Base-by-base conservation (phyloP, 1,284 basidiomycete species). In the Marasmius fiardii region DNA sequence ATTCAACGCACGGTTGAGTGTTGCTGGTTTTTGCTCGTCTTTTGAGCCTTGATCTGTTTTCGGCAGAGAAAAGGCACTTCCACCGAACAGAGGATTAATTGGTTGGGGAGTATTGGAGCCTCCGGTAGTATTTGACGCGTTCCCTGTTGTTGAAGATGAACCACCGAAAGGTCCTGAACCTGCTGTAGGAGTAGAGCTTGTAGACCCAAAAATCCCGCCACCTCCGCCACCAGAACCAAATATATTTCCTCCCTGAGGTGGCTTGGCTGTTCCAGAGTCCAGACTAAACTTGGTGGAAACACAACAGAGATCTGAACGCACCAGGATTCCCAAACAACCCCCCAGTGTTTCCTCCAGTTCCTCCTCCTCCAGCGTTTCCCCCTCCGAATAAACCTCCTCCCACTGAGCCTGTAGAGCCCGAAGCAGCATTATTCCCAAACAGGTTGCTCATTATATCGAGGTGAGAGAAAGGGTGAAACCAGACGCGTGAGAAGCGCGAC, bases 11-110 rank as follows among this genome's bases (percentile, higher is more conserved):
- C 47, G 31, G 16, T 26, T 49, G 8, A 10, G 28, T 31, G 65
- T 60, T 11, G 67, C 57, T 43, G 68, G 67, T 60, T 72, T 73
- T 31, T 60, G 41, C n/a, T 64, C 48, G 54, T 59, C 54, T n/a
- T 59, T 61, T 52, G 65, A 57, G 41, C 55, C 61, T 43, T 65
- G 62, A 47, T 72, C 70, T 18, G 70, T 67, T 60, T 74, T 73
- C 20, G 66, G 61, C 31, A 67, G 61, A 54, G 53, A 60, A 45
- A 69, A 70, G 35, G 49, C 55, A 55, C 60, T 57, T 41, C 43
- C 68, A 7, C 67, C 65, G 52, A 71, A 70, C 3, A 70, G 58
- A 34, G 53, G 21, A 23, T 60, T 60, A 6, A 51, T 24, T 1
- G 47, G 4, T 49, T 54, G 34, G 28, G 54, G 20, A 20, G 47